Conservation (phyloP, 1,284 basidiomycete species). For the Ganoderma sp. region DNA sequence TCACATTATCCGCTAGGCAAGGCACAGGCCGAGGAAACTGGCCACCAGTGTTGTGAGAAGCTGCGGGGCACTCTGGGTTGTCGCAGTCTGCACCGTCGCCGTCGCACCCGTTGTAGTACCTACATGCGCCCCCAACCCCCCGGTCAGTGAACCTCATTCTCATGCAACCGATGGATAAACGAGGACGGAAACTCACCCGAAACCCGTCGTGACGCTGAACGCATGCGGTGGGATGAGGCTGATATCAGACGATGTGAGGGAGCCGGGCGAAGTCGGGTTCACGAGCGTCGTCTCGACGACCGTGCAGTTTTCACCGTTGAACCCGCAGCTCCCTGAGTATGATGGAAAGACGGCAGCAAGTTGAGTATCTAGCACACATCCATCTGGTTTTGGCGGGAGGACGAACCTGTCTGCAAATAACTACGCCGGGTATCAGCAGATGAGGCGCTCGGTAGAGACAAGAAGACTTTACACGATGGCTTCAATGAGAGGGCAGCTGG, state of each 20-base stretch:
- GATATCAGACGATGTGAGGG: constrained; percentile 49
- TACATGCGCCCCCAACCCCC: not conserved
- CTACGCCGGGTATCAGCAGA: constrained; percentile 20
- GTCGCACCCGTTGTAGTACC: constrained; percentile 41
- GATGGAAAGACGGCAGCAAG: not conserved
- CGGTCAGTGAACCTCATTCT: not conserved
- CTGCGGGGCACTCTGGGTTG: constrained; percentile 39
- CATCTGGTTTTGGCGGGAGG: no score
- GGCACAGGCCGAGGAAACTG: constrained; percentile 38
- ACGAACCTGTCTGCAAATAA: constrained; percentile 41
- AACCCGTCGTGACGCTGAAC: constrained; percentile 37
- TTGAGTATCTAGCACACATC: no score
- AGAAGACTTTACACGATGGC: constrained; percentile 43
- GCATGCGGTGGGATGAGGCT: constrained; percentile 49
- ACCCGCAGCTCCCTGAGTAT: constrained; percentile 38
- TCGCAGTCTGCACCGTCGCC: constrained; percentile 37
- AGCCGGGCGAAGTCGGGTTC: constrained; percentile 44
- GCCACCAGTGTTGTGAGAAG: constrained; percentile 31
- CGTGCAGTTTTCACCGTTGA: constrained; percentile 52
- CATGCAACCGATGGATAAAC: no score
- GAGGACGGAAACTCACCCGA: not conserved
- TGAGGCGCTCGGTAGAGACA: no score
- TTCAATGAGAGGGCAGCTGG: constrained; percentile 36
- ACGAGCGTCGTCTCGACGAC: constrained; percentile 51
- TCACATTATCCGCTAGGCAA: constrained; percentile 41